Evolutionary conservation across 176 grass and related monocot species (phyloP).

Genomic region (Rhipidocladum racemiflorum): DNA sequence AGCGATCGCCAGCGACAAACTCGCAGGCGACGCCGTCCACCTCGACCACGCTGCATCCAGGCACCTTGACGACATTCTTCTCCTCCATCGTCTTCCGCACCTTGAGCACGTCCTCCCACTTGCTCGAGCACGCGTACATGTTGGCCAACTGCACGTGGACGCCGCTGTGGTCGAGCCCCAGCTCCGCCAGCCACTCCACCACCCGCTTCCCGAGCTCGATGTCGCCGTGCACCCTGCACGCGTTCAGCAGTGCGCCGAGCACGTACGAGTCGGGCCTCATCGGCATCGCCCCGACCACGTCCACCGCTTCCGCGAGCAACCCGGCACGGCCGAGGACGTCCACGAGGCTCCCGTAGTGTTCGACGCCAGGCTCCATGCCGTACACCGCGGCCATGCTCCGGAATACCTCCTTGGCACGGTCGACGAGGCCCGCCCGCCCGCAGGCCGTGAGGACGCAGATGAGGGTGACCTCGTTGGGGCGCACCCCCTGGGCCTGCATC

Average conservation of each 20-base stretch:
- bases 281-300: conserved; percentile 34
- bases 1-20: too few relatives aligned
- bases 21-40: too few relatives aligned
- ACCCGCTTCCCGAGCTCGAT: conserved; percentile 21
- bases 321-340: conserved; percentile 57
- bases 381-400: conserved; percentile 27
- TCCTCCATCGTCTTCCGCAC: conserved; percentile 41
- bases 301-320: conserved; percentile 34
- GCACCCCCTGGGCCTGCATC: conserved; percentile 48
- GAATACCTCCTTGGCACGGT: conserved; percentile 34
- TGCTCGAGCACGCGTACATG: conserved; percentile 46
- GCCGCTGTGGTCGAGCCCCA: conserved; percentile 48
- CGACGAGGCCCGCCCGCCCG: conserved; percentile 31
- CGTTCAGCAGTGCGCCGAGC: conserved; percentile 58
- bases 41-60: conserved; percentile 47
- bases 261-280: conserved; percentile 63
- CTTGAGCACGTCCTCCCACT: conserved; percentile 46
- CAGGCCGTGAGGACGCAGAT: conserved; percentile 56
- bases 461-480: conserved; percentile 65
- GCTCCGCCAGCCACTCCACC: conserved; percentile 23
- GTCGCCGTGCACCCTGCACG: conserved; percentile 37
- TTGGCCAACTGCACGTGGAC: conserved; percentile 58
- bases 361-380: conserved; percentile 36
- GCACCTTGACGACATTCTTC: conserved; percentile 35
- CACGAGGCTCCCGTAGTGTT: conserved; percentile 65